A percentile compares a stretch with the other conserved stretches of the same genome.
Evolutionary conservation across 805 yeast genomes (phyloP).

Genomic region (Sungouiozyma ichnusensis): DNA sequence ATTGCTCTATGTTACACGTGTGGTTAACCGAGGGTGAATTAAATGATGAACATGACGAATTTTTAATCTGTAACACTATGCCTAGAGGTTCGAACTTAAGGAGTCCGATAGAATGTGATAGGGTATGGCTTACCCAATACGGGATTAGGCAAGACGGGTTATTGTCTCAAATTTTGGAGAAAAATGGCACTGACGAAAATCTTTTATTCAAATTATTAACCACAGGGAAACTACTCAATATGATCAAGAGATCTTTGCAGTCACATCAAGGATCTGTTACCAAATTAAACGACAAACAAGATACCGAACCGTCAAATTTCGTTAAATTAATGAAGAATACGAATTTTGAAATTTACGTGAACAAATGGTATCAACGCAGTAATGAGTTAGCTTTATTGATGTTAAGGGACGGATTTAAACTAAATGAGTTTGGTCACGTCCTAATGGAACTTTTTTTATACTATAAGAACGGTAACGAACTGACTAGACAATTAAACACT

Average conservation of each 20-base stretch:
- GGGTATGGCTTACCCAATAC: conserved; percentile 67
- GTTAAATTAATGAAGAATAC: conserved; percentile 25
- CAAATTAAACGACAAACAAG: conserved; percentile 10
- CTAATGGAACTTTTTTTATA: conserved; percentile 49
- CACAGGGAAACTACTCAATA: conserved; percentile 79
- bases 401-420: conserved; percentile 48
- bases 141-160: conserved; percentile 66
- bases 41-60: conserved; percentile 74
- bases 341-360: conserved; percentile 45
- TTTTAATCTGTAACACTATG: conserved; percentile 45
- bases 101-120: conserved; percentile 33
- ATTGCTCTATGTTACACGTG: conserved; percentile 54
- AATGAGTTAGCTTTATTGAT: conserved; percentile 49
- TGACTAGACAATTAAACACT: conserved; percentile 13
- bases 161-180: conserved; percentile 48
- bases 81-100: conserved; percentile 6
- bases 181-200: conserved; percentile 31
- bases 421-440: conserved; percentile 36
- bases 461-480: conserved; percentile 20
- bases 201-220: conserved; percentile 45
- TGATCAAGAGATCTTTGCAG: conserved; percentile 32
- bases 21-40: conserved; percentile 74
- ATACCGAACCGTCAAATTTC: conserved; percentile 1
- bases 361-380: conserved; percentile 55
- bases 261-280: conserved; percentile 12